phyloP scores from a whole-genome alignment of 176 grass and related monocot genomes.

The Lolium perenne region DNA sequence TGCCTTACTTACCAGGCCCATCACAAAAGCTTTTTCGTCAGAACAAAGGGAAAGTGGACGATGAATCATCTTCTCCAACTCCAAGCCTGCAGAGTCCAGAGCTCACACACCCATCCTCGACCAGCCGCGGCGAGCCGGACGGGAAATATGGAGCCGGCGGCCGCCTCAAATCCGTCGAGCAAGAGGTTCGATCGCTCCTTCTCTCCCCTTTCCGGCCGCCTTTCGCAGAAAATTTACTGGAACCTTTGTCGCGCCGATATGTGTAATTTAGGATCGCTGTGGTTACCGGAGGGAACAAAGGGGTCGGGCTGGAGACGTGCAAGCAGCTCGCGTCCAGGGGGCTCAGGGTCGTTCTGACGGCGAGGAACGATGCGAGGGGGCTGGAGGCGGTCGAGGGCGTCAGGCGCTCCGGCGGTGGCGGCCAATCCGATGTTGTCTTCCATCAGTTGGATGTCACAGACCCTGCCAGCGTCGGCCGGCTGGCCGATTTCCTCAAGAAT shows the following conservation, averaged over 20 bases:
- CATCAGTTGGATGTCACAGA: conserved; percentile 77
- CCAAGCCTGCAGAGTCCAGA: neutral
- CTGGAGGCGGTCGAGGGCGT: conserved; percentile 53
- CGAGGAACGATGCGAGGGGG: conserved; percentile 69
- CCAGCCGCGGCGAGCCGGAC: neutral
- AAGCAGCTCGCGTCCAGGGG: conserved; percentile 55
- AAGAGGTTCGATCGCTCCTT: conserved; percentile 47
- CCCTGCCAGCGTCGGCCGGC: conserved; percentile 45
- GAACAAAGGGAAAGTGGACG: neutral
- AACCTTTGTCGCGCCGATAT: too few relatives aligned
- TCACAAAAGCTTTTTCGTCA: neutral
- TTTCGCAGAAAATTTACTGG: neutral
- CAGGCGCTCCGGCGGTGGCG: conserved; percentile 21
- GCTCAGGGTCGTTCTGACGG: conserved; percentile 65
- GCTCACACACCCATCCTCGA: neutral
- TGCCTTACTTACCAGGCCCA: neutral
- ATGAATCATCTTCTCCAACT: conserved; percentile 20
- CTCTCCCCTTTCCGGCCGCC: neutral
- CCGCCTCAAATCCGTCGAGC: conserved; percentile 28
- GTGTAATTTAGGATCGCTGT: conserved; percentile 51
- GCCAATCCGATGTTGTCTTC: conserved; percentile 50
- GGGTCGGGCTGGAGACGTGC: conserved; percentile 80
- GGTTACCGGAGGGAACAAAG: conserved; percentile 78
- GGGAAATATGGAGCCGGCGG: conserved; percentile 35
- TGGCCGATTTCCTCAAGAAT: conserved; percentile 56